These are phyloP conservation scores for Epichloe typhina DNA, from an alignment of 2,329 filamentous ascomycete species.

Conservation along the genomic window DNA sequence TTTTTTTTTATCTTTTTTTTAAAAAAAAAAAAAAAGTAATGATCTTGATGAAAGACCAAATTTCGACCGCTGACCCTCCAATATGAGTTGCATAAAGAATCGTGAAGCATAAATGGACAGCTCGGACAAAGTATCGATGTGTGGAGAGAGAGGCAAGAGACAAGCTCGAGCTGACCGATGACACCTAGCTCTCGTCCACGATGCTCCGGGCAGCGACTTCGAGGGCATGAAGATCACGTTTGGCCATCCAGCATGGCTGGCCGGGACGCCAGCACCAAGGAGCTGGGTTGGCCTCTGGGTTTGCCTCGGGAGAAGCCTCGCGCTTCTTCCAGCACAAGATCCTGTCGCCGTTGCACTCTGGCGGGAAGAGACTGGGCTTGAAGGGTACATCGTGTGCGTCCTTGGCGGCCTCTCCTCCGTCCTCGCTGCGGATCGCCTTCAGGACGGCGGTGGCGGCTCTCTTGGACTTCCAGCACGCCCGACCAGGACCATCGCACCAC, in stretches of 20 bases:
- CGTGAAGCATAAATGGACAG: not conserved
- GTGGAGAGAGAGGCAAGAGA: not conserved
- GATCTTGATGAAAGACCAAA: not conserved
- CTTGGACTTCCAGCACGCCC: slow-evolving; percentile 25
- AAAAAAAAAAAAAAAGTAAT: not conserved
- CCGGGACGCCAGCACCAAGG: slow-evolving; percentile 23
- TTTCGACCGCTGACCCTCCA: not conserved
- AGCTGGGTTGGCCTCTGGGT: slow-evolving; percentile 11
- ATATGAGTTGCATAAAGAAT: not conserved
- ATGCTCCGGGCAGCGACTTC: slow-evolving; percentile 16
- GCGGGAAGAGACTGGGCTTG: slow-evolving; percentile 16
- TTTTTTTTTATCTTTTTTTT: not conserved
- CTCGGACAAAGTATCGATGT: not conserved
- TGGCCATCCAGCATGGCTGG: slow-evolving; percentile 29
- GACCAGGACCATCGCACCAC: not conserved
- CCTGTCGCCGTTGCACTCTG: slow-evolving; percentile 2
- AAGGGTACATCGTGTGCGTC: slow-evolving; percentile 13
- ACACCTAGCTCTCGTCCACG: slow-evolving; percentile 6
- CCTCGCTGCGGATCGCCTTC: slow-evolving; percentile 12
- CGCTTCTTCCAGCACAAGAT: slow-evolving; percentile 8
- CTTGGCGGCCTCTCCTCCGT: slow-evolving; percentile 2
- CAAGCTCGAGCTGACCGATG: not conserved
- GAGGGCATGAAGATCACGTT: slow-evolving; percentile 19
- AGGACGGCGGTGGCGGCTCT: slow-evolving; percentile 24
- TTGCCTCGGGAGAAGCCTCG: slow-evolving; percentile 9